A percentile compares a stretch with the other conserved stretches of the same genome.
phyloP scores from a whole-genome alignment of 192 early-diverging fungal genomes.

The Gigaspora rosea region DNA sequence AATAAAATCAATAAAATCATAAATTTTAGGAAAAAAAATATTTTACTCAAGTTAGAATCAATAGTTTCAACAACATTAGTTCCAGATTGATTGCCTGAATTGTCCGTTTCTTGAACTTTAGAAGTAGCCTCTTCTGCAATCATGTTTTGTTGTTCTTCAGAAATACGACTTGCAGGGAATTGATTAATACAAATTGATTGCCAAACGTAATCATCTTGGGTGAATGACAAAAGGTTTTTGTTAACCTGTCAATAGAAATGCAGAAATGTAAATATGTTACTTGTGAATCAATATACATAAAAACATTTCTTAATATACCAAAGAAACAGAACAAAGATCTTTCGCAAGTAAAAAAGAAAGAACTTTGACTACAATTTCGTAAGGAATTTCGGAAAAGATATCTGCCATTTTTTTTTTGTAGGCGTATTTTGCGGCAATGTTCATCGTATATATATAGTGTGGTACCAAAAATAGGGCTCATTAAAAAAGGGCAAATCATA shows the following conservation, averaged over 20 bases:
- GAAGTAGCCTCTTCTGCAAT: background rate
- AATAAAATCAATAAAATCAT: too few species aligned
- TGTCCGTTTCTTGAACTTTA: too few species aligned
- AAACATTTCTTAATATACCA: background rate
- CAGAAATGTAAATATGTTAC: background rate
- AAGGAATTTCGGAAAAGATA: background rate
- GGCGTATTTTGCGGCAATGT: too few species aligned
- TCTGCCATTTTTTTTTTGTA: background rate
- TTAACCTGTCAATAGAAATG: background rate
- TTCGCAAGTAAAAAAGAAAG: background rate
- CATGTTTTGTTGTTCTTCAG: background rate
- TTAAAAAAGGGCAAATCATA: too few species aligned
- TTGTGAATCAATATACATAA: background rate
- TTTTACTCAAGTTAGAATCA: too few species aligned
- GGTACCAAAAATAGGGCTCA: too few species aligned
- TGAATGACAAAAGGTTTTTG: background rate
- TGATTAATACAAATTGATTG: background rate
- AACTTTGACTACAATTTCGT: background rate
- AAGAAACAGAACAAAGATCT: conserved; percentile 2
- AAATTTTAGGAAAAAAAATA: too few species aligned
- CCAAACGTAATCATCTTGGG: conserved; percentile 2
- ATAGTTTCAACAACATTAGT: too few species aligned
- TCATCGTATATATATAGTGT: too few species aligned
- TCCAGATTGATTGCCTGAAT: too few species aligned
- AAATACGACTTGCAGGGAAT: background rate